A percentile compares a stretch with the other conserved stretches of the same genome.
Evolutionary conservation across 2,329 filamentous ascomycete genomes (phyloP).

Genomic region (Chrysoporthe deuterocubensis): DNA sequence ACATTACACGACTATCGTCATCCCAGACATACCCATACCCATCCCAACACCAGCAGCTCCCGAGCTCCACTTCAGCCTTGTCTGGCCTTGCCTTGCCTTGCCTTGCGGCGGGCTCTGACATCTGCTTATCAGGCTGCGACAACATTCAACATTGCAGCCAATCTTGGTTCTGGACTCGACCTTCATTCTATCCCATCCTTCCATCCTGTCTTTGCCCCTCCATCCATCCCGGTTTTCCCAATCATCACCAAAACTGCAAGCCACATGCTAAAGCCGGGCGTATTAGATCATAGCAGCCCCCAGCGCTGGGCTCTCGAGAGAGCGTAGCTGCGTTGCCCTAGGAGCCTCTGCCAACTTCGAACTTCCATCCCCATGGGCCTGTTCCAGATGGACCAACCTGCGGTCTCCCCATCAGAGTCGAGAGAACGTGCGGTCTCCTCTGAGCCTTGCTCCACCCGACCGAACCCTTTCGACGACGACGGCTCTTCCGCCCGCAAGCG

Average conservation of each 20-base stretch:
- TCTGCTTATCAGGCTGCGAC: slow-evolving; percentile 1
- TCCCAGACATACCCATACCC: slow-evolving; percentile 8
- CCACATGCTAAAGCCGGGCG: slow-evolving; percentile 60
- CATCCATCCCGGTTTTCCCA: slow-evolving; percentile 7
- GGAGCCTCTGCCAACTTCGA: slow-evolving; percentile 48
- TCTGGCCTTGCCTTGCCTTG: slow-evolving; percentile 3
- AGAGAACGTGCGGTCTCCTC: slow-evolving; percentile 64
- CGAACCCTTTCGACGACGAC: slow-evolving; percentile 68
- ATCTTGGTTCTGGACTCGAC: neutral
- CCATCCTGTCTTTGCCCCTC: neutral
- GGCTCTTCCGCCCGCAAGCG: slow-evolving; percentile 60
- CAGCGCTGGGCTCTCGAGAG: slow-evolving; percentile 55
- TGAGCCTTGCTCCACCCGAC: slow-evolving; percentile 65
- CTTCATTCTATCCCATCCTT: neutral
- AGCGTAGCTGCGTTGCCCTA: slow-evolving; percentile 55
- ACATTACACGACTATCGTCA: slow-evolving; percentile 11
- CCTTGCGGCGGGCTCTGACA: slow-evolving; percentile 9
- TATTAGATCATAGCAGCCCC: slow-evolving; percentile 44
- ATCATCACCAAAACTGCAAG: slow-evolving; percentile 31
- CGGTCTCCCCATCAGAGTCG: slow-evolving; percentile 49
- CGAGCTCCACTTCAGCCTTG: slow-evolving; percentile 17
- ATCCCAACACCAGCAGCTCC: slow-evolving; percentile 9
- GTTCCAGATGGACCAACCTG: slow-evolving; percentile 60
- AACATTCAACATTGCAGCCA: neutral
- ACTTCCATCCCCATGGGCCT: slow-evolving; percentile 41